Evolutionary conservation across 2,329 filamentous ascomycete species (phyloP).

Genomic region (Fusarium oligoseptatum): DNA sequence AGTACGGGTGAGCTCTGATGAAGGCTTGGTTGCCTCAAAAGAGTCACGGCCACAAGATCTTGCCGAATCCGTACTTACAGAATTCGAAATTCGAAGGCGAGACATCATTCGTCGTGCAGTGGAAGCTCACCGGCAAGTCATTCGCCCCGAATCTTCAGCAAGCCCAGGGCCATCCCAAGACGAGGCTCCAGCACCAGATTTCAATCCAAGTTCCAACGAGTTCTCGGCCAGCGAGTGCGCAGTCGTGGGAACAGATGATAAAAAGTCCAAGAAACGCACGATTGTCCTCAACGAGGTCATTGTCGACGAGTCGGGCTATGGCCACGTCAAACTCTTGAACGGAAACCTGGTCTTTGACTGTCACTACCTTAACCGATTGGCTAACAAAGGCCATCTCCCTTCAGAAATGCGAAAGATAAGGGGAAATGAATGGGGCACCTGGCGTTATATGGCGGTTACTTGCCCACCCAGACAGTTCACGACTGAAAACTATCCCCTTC

Average conservation of each 20-base stretch:
- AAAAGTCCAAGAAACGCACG: background rate
- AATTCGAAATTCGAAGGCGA: no score
- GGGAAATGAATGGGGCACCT: background rate
- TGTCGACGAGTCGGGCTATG: background rate
- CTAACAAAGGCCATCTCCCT: no score
- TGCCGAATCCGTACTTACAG: no score
- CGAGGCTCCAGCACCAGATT: background rate
- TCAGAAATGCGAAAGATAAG: no score
- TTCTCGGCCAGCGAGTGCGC: background rate
- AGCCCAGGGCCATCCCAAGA: background rate
- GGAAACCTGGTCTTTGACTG: background rate
- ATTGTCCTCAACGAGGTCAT: background rate
- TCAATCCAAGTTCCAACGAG: background rate
- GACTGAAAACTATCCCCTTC: background rate
- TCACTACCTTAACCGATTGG: background rate
- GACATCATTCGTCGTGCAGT: no score
- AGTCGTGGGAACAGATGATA: background rate
- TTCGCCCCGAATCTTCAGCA: no score
- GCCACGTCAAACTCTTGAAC: background rate
- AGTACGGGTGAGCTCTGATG: background rate
- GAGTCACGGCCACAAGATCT: background rate
- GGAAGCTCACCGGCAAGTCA: no score
- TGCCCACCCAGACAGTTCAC: background rate
- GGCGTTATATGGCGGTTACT: background rate
- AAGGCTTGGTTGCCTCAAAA: background rate